Conservation (phyloP, 78 protist species). For the Speleostelium caveatum region DNA sequence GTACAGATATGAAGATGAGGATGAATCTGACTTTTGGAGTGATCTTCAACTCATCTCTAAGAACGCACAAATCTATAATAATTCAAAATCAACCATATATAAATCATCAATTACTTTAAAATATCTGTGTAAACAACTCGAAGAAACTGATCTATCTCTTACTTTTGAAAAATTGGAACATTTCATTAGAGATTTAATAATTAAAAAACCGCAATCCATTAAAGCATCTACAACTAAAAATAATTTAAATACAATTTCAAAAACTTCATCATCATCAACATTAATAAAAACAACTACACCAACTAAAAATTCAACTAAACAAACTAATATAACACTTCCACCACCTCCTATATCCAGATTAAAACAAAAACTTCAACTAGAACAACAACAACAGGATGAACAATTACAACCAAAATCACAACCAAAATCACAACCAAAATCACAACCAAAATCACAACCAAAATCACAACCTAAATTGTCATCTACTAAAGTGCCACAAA, state of each 20-base stretch:
- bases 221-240: no score
- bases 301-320: no score
- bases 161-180: neutral
- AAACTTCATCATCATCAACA: no score
- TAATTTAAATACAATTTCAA: no score
- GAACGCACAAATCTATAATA: slow-evolving; percentile 53
- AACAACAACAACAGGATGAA: no score
- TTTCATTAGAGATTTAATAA: no score
- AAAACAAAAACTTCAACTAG: no score
- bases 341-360: no score
- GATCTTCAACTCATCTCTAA: slow-evolving; percentile 16
- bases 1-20: slow-evolving; percentile 15
- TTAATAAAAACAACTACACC: no score
- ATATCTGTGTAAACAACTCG: neutral
- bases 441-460: neutral
- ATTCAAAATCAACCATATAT: slow-evolving; percentile 12
- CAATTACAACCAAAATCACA: neutral
- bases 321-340: no score
- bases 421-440: neutral
- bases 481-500: neutral
- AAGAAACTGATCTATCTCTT: neutral
- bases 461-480: neutral
- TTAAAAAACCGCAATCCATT: no score
- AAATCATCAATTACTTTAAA: neutral
- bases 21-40: slow-evolving; percentile 24